Evolutionary conservation across 495 filamentous ascomycete genomes (phyloP).

Genomic region (Aspergillus steynii): DNA sequence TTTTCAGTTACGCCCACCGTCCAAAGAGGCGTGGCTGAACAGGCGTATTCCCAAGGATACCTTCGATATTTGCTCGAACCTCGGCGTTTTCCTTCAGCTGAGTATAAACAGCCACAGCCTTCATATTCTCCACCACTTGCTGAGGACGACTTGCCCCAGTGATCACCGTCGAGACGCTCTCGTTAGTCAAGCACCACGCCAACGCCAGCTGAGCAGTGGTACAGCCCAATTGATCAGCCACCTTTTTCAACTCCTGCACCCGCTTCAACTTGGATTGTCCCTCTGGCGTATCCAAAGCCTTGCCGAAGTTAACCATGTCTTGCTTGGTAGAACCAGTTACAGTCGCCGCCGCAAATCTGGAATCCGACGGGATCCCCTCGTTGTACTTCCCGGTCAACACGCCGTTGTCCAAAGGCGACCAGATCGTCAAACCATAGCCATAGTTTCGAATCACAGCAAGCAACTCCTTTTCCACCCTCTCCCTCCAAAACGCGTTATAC

Average conservation of each 20-base stretch:
- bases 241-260: background rate
- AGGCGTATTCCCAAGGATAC: no score
- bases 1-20: no score
- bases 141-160: background rate
- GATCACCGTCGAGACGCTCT: background rate
- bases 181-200: background rate
- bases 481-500: background rate
- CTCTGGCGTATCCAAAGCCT: background rate
- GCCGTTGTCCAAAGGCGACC: background rate
- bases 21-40: no score
- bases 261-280: background rate
- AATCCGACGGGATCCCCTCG: background rate
- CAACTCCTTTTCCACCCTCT: background rate
- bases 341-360: background rate
- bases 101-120: no score
- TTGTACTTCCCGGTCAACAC: background rate
- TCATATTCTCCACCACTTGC: slow-evolving; percentile 1
- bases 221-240: background rate
- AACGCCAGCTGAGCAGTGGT: background rate
- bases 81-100: no score
- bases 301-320: background rate
- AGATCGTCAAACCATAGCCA: background rate
- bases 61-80: no score
- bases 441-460: background rate
- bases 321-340: no score